Base-by-base conservation (phyloP, 1,284 basidiomycete genomes). In the Athelia psychrophila region DNA sequence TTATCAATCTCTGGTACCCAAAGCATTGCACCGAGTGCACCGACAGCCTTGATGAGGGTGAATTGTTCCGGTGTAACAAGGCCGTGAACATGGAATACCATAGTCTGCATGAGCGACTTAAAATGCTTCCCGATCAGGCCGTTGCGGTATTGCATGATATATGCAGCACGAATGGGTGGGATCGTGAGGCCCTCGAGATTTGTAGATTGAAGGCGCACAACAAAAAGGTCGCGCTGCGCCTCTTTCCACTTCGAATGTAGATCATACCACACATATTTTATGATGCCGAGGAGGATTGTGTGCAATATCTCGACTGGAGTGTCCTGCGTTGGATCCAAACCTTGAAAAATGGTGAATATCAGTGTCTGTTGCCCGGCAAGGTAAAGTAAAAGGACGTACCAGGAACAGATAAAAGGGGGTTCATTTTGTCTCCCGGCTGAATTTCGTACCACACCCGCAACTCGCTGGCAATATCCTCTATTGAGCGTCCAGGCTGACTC, bases 251-350 rank as follows among this genome's bases (percentile, higher is more conserved):
- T 20, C 2, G 53, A 51, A 33, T 60, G 54, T 2, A 54, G 53
- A 19, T 22, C 13, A 36, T 58, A 51, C 61, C 60, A 74, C 0
- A 63, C 49, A 53, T 74, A 73, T 47, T 73, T 74, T 8, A 64
- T 54, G 9, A 67, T 50, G 0, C 72, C 70, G 1, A 74, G 65
- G 0, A 72, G 55, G 23, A 70, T 60, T 0, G 68, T 69, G 47
- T 73, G 72, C 1, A 74, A 56, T 20, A 73, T 66, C 51, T 74
- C 65, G 6, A 70, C 60, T 3, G 70, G 68, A 0, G 68, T 72
- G 49, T 73, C 70, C 23, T 59, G 53, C 0, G 59, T 55, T 2
- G 63, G 62, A 56, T 73, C 67, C 33, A 72, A 56, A 0, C 64
- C 69, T 62, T 13, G 16, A 35, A n/a, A 12, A 35, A 35, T 35